Percentiles rank a stretch among this genome's conserved stretches.
Evolutionary conservation across 73 alveolate species (phyloP).

Genomic region (Blepharisma stoltei): DNA sequence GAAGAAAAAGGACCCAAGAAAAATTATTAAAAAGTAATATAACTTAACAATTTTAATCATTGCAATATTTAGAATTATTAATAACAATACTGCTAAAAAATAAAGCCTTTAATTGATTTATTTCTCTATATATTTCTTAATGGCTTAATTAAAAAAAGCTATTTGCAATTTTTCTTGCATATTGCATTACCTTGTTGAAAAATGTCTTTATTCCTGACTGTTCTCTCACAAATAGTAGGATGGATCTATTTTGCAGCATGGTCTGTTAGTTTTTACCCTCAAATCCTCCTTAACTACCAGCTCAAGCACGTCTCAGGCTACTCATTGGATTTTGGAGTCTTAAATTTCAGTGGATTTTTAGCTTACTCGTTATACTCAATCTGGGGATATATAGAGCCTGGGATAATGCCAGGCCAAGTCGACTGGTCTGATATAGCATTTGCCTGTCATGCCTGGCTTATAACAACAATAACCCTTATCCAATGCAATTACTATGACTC

Average conservation of each 20-base stretch:
- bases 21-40: no score
- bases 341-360: constrained; percentile 83
- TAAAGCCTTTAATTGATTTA: no score
- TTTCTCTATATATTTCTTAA: no score
- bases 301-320: constrained; percentile 84
- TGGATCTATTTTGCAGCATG: constrained; percentile 93
- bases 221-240: constrained; percentile 50
- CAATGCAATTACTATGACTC: constrained; percentile 52
- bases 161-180: no score
- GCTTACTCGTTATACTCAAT: constrained; percentile 69
- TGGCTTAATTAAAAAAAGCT: no score
- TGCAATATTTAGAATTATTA: no score
- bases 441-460: constrained; percentile 83
- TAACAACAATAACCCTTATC: constrained; percentile 57
- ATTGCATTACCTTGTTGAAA: background rate
- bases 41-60: no score
- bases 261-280: constrained; percentile 88
- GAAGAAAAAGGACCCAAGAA: no score
- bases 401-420: constrained; percentile 55
- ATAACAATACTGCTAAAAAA: no score
- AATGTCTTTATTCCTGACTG: constrained; percentile 17
- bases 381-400: constrained; percentile 61
- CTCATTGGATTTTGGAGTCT: constrained; percentile 80
- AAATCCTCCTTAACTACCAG: constrained; percentile 71
- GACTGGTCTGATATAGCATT: constrained; percentile 75